Conservation (phyloP, 1,284 basidiomycete genomes). For the Moesziomyces antarcticus region DNA sequence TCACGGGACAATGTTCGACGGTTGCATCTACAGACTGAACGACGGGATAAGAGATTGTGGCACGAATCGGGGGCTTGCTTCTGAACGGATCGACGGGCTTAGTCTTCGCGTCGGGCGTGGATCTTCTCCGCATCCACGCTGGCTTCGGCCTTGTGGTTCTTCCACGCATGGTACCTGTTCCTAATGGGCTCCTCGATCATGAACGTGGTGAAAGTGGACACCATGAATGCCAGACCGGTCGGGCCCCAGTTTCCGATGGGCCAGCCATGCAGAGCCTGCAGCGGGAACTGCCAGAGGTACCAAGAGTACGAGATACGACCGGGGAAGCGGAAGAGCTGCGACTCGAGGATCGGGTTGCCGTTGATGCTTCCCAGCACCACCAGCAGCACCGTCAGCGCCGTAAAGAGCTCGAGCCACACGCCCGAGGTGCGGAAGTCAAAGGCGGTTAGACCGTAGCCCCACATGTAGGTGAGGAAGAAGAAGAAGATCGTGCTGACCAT, state of each 20-base stretch:
- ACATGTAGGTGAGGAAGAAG: constrained; percentile 21
- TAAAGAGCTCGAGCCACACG: constrained; percentile 31
- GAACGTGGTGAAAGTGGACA: constrained; percentile 34
- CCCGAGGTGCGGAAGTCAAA: constrained; percentile 32
- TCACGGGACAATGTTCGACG: no score
- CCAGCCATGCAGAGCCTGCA: constrained; percentile 25
- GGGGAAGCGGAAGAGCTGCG: constrained; percentile 27
- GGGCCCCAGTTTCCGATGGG: constrained; percentile 23
- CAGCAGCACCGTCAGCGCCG: constrained; percentile 11
- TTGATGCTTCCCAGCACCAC: constrained; percentile 28
- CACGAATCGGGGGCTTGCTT: not conserved
- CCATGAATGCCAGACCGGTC: constrained; percentile 28
- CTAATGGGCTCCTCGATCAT: constrained; percentile 41
- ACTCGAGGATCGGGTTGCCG: constrained; percentile 40
- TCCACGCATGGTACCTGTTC: constrained; percentile 32
- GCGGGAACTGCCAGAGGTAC: constrained; percentile 44
- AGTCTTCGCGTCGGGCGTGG: constrained; percentile 22
- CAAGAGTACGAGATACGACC: constrained; percentile 38
- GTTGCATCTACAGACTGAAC: not conserved
- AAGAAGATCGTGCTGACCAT: constrained; percentile 17
- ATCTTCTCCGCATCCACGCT: constrained; percentile 18
- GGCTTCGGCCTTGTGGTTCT: constrained; percentile 10
- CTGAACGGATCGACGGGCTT: not conserved
- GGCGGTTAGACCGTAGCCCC: constrained; percentile 15
- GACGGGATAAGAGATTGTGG: not conserved